Percentiles rank a stretch among this genome's conserved stretches.
These are phyloP conservation scores for Pneumocystis carinii DNA, from an alignment of 1,139 yeast species.

Conservation along the genomic window DNA sequence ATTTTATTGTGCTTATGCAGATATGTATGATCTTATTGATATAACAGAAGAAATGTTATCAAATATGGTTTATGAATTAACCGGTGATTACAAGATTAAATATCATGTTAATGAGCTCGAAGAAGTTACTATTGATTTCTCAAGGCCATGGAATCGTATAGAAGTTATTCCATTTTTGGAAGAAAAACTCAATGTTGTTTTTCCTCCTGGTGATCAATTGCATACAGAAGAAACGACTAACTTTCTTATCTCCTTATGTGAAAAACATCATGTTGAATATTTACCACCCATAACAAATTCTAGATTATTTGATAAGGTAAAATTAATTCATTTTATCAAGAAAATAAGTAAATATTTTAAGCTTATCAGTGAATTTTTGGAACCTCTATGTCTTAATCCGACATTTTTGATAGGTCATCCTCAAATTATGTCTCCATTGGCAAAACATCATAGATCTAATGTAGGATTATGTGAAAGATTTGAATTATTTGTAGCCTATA, in stretches of 20 bases:
- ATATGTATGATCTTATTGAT: slow-evolving; percentile 90
- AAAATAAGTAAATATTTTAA: not conserved
- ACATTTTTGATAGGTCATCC: slow-evolving; percentile 98
- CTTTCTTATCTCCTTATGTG: slow-evolving; percentile 68
- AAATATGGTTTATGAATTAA: slow-evolving; percentile 92
- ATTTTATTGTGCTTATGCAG: slow-evolving; percentile 89
- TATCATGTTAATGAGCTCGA: slow-evolving; percentile 81
- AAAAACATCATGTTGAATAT: slow-evolving; percentile 74
- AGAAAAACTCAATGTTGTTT: slow-evolving; percentile 66
- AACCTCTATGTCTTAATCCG: slow-evolving; percentile 88
- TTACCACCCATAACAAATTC: slow-evolving; percentile 96
- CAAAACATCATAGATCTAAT: slow-evolving; percentile 80
- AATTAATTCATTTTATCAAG: not conserved
- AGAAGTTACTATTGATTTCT: slow-evolving; percentile 66
- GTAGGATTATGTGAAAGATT: slow-evolving; percentile 97
- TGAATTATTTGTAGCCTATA: slow-evolving; percentile 96
- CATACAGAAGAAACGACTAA: slow-evolving; percentile 89
- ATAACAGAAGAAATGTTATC: slow-evolving; percentile 87
- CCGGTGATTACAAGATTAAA: slow-evolving; percentile 69
- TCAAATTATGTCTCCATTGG: slow-evolving; percentile 98
- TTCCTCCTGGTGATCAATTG: slow-evolving; percentile 90
- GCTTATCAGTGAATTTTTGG: slow-evolving; percentile 77
- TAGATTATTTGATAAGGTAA: slow-evolving; percentile 78
- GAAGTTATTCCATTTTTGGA: slow-evolving; percentile 95
- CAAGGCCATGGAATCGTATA: slow-evolving; percentile 97